Conservation (phyloP, 73 alveolate genomes). For the Tetrahymena thermophila region DNA sequence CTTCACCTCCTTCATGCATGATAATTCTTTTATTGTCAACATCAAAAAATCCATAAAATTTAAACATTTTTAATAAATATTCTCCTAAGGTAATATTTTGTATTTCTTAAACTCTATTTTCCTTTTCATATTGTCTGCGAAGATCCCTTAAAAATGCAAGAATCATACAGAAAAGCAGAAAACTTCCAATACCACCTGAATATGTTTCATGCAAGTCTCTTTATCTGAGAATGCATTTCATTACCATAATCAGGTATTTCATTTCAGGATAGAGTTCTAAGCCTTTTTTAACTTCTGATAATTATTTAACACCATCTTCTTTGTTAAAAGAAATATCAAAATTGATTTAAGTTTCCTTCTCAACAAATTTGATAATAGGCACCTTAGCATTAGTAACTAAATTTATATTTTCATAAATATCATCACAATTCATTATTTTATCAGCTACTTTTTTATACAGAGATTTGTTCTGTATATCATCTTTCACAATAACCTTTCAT, state of each 20-base stretch:
- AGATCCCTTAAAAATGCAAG: constrained; percentile 59
- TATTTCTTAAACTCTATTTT: constrained; percentile 48
- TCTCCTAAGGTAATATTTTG: constrained; percentile 66
- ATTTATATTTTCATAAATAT: constrained; percentile 33
- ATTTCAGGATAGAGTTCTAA: constrained; percentile 73
- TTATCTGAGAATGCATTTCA: constrained; percentile 81
- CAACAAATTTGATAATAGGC: constrained; percentile 84
- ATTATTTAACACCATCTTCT: constrained; percentile 74
- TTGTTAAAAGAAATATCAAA: constrained; percentile 86
- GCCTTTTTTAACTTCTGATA: constrained; percentile 61
- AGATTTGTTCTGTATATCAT: constrained; percentile 11
- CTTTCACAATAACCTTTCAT: constrained; percentile 7
- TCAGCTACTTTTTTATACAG: constrained; percentile 44
- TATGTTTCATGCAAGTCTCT: constrained; percentile 86
- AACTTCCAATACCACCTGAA: constrained; percentile 94
- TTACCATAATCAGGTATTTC: constrained; percentile 61
- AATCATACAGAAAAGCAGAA: constrained; percentile 70
- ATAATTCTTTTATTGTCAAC: constrained; percentile 75
- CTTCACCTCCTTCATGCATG: constrained; percentile 76
- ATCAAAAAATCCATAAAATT: constrained; percentile 85
- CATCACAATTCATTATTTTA: constrained; percentile 4
- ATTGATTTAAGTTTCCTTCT: constrained; percentile 52
- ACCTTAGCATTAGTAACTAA: constrained; percentile 78
- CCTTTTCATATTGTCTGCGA: constrained; percentile 22
- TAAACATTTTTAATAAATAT: constrained; percentile 73